Evolutionary conservation across 805 yeast genomes (phyloP).

Genomic region (Kockiozyma suomiensis): DNA sequence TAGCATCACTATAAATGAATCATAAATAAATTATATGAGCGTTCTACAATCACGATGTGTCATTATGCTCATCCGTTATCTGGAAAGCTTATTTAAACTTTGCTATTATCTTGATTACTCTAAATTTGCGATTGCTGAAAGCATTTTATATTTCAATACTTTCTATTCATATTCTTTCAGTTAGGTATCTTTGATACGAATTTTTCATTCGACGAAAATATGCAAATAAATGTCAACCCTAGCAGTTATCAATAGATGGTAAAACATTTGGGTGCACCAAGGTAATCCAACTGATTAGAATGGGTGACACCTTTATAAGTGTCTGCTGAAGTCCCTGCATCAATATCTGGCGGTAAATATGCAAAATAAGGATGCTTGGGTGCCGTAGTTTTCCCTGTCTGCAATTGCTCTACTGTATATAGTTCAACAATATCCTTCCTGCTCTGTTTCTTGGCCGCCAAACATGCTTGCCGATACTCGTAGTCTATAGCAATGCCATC

Average conservation of each 20-base stretch:
- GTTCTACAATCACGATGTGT: too few species aligned
- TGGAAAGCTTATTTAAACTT: neutral
- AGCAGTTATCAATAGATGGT: neutral
- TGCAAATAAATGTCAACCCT: too few species aligned
- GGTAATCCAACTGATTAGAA: neutral
- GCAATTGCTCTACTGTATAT: neutral
- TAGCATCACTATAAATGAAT: too few species aligned
- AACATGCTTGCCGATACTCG: conserved; percentile 8
- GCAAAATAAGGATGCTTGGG: conserved; percentile 5
- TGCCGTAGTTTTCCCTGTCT: neutral
- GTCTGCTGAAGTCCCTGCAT: neutral
- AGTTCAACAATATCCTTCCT: conserved; percentile 1
- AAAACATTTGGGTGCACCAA: neutral
- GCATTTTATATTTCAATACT: too few species aligned
- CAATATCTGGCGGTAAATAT: neutral
- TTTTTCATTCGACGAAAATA: too few species aligned
- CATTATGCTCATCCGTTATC: neutral
- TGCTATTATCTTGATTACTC: neutral
- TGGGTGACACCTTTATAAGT: neutral
- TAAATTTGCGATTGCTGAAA: too few species aligned
- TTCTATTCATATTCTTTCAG: too few species aligned
- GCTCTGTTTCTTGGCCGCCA: neutral
- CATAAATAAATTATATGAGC: too few species aligned
- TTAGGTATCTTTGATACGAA: too few species aligned
- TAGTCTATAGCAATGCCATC: conserved; percentile 4